Evolutionary conservation across 1,284 basidiomycete species (phyloP).

Genomic region (Testicularia cyperi): DNA sequence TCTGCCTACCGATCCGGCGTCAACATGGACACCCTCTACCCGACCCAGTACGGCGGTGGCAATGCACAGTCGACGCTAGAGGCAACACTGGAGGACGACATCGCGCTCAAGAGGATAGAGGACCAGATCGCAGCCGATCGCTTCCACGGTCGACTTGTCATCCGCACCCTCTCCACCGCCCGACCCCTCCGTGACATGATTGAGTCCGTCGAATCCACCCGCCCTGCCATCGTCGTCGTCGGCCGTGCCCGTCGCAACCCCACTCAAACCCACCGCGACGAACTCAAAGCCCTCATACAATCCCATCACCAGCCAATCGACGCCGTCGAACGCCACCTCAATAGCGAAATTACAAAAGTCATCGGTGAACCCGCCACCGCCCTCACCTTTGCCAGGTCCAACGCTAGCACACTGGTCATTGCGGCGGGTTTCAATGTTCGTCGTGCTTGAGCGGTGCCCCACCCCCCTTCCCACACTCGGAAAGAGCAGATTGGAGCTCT

Average conservation of each 20-base stretch:
- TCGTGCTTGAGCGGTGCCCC: not conserved
- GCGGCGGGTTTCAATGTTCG: conserved; percentile 27
- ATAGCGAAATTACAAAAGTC: conserved; percentile 51
- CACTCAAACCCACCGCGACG: conserved; percentile 49
- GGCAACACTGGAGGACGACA: conserved; percentile 45
- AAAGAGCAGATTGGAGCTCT: too few relatives aligned
- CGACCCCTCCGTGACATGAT: conserved; percentile 28
- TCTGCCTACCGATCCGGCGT: conserved; percentile 3
- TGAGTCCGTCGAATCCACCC: conserved; percentile 8
- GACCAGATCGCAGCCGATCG: conserved; percentile 23
- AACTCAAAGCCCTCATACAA: conserved; percentile 35
- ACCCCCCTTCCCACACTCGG: not conserved
- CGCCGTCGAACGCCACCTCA: conserved; percentile 31
- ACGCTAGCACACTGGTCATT: conserved; percentile 40
- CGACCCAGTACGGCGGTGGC: conserved; percentile 13
- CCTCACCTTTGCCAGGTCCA: conserved; percentile 15
- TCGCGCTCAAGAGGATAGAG: conserved; percentile 36
- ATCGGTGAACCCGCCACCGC: conserved; percentile 50
- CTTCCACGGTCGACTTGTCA: conserved; percentile 11
- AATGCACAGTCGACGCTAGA: conserved; percentile 30
- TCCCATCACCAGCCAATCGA: conserved; percentile 5
- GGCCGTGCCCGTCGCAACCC: conserved; percentile 47
- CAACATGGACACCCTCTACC: conserved; percentile 50
- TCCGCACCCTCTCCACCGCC: conserved; percentile 18
- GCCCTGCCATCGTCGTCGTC: conserved; percentile 42